Base-by-base conservation (phyloP, 176 grass and related monocot genomes). In the Zea luxurians region DNA sequence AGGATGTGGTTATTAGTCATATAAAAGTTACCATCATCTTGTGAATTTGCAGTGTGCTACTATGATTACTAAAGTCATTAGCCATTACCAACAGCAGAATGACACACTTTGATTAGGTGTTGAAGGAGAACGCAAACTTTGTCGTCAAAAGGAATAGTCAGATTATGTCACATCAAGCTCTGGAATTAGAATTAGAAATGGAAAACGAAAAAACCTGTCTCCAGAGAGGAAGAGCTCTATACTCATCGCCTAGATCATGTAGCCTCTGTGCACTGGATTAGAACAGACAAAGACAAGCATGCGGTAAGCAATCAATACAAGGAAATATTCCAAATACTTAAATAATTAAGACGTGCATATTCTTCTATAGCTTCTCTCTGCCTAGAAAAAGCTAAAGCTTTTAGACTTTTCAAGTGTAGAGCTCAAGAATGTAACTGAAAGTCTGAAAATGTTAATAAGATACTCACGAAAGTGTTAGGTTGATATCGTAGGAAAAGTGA, bases 401-500 rank as follows among this genome's bases (percentile, higher is more conserved):
- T 27, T 27, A 27, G 27, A 27, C 27, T 27, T 27, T 44, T 44
- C 43, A 44, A 50, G 15, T 34, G 38, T 27, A 64, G 62, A 59
- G 50, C 46, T 53, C 12, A 80, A 74, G 61, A 48, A 67, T 50
- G 46, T 17, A 78, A 53, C 17, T 70, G 27, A 74, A 20, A 61
- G 71, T 55, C 17, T 70, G 27, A 74, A 20, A 61, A 76, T 55
- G 10, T 61, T 34, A 36, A 20, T 49, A 18, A 5, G 27, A 46
- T 70, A 86, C 53, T 77, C 67, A 97, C 95, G 70, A 86, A 74
- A 97, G 83, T 44, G 95, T 97, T 88, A 97, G 77, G 85, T 94
- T 97, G 34, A 92, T 73, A 74, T 97, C 95, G 38, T 94, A 94
- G 35, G 91, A 97, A 79, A 97, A 97, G 83, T 92, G 90, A 52